Evolutionary conservation across 106 monocot species (phyloP), one percentile per base, ranked within the genome.

Genomic region (Allium sativum): DNA sequence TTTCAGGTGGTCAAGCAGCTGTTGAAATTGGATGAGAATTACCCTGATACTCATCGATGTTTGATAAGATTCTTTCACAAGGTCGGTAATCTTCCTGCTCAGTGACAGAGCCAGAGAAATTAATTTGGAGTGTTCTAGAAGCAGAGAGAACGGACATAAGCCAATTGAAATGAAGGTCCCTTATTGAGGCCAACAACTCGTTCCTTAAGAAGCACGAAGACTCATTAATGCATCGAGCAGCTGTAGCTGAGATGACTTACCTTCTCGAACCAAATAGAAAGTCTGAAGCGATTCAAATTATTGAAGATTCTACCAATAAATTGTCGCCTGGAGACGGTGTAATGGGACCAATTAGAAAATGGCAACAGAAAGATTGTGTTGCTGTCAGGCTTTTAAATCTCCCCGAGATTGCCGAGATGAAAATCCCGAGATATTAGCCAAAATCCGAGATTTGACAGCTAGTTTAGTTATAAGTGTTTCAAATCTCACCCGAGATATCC

Each of bases 161-260:
- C 65, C 86, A 87, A 47, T 71, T 95, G 58, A 76, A 84, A 67
- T 86, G 73, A 50, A 87, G 75, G 65, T 90, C 95, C 48, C 83
- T 95, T 44, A 45, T 77, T 55, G 90, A 95, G 67, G 90, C 75
- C 19, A 95, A 95, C 60, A 70, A 45, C 45, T 74, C 61, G 45
- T 87, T 95, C 72, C 77, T 95, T 40, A 84, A 84, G 65, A 81
- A 82, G 50, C 70, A 95, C 73, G 72, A 67, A 84, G 95, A 70
- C 84, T 95, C 90, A 13, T 84, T 95, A 71, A 73, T 79, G 79
- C 95, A 95, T 75, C 79, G 95, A 75, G 90, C 79, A 63, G 95
- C 90, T 53, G 81, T 60, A 60, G 90, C 95, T 53, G 90, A 95
- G 66, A 95, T 95, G 95, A 71, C 76, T 42, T 87, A 75, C 70